These are phyloP conservation scores for Paraglomus brasilianum DNA, from an alignment of 192 early-diverging fungal species.

Conservation along the genomic window DNA sequence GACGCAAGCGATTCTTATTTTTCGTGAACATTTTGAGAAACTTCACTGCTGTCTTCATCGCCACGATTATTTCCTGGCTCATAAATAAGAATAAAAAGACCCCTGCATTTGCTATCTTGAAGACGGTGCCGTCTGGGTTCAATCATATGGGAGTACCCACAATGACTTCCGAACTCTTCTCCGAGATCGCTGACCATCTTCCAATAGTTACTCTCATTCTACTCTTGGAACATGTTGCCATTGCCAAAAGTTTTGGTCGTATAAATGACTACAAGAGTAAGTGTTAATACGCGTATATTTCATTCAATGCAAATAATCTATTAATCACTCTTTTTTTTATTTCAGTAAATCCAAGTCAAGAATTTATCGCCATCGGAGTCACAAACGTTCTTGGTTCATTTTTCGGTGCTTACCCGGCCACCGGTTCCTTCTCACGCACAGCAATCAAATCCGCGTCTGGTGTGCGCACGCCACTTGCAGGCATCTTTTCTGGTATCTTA, in stretches of 20 bases:
- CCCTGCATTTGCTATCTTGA: slow-evolving; percentile 63
- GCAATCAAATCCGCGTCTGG: slow-evolving; percentile 91
- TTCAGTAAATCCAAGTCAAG: slow-evolving; percentile 74
- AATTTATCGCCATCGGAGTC: slow-evolving; percentile 84
- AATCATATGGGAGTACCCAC: slow-evolving; percentile 56
- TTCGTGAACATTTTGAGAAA: slow-evolving; percentile 72
- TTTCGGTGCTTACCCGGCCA: slow-evolving; percentile 84
- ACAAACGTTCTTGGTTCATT: slow-evolving; percentile 85
- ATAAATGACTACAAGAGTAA: slow-evolving; percentile 81
- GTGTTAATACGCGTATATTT: not conserved
- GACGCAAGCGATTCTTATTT: slow-evolving; percentile 49
- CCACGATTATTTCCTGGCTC: slow-evolving; percentile 67
- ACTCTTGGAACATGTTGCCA: slow-evolving; percentile 89
- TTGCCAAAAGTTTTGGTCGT: slow-evolving; percentile 84
- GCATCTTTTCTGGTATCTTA: slow-evolving; percentile 72
- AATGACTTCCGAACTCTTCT: slow-evolving; percentile 51
- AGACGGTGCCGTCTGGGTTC: slow-evolving; percentile 73
- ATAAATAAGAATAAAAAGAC: slow-evolving; percentile 49
- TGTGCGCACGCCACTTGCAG: slow-evolving; percentile 75
- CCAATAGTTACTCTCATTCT: slow-evolving; percentile 69
- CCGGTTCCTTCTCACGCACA: slow-evolving; percentile 92
- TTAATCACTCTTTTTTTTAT: not conserved
- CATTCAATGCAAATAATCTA: not conserved
- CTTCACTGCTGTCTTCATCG: slow-evolving; percentile 73
- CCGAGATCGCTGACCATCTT: slow-evolving; percentile 50